Conservation (phyloP, 2,329 filamentous ascomycete genomes). For the Sporothrix phasma region DNA sequence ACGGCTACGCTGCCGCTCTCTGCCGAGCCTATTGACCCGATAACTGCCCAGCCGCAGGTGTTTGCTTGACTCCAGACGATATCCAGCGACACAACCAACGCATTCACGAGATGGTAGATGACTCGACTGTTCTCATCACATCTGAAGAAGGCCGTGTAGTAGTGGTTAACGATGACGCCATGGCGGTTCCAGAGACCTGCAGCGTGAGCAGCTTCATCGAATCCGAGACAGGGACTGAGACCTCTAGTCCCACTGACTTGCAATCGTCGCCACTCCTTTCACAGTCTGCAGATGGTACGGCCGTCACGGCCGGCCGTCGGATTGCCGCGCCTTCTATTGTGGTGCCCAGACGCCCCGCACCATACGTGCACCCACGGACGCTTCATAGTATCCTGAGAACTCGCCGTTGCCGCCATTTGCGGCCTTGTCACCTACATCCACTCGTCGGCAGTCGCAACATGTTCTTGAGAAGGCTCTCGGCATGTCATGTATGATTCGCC, state of each 20-base stretch:
- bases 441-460: conserved; percentile 43
- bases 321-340: conserved; percentile 28
- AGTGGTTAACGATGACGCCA: background rate
- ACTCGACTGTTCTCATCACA: background rate
- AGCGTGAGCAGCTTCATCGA: conserved; percentile 6
- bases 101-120: background rate
- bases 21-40: conserved; percentile 39
- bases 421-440: conserved; percentile 41
- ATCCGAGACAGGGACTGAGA: background rate
- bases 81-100: conserved; percentile 2
- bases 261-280: conserved; percentile 5
- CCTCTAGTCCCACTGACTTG: background rate
- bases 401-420: conserved; percentile 49
- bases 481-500: conserved; percentile 54
- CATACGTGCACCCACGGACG: conserved; percentile 48
- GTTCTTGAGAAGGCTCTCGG: conserved; percentile 44
- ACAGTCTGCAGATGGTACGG: conserved; percentile 5
- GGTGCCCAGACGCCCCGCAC: conserved; percentile 27
- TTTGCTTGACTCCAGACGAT: conserved; percentile 35
- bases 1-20: conserved; percentile 50
- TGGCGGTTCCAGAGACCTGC: background rate
- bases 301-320: conserved; percentile 27
- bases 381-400: conserved; percentile 57
- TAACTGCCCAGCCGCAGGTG: conserved; percentile 25
- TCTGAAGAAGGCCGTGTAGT: background rate